These are phyloP conservation scores for Climacium dendroides DNA, from an alignment of 225 moss, liverwort and hornwort genomes.

Conservation along the genomic window DNA sequence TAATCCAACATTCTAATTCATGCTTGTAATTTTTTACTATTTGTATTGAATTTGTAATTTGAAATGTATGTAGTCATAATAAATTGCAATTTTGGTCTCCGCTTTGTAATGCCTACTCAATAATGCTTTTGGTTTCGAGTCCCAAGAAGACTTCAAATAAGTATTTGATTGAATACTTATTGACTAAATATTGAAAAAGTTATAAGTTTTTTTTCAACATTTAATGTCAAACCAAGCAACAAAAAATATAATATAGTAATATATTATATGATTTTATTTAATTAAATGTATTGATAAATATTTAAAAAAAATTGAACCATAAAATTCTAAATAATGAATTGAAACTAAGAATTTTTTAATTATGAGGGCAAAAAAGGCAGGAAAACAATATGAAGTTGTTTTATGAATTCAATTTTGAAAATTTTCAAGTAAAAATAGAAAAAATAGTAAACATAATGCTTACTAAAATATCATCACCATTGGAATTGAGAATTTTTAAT, in stretches of 20 bases:
- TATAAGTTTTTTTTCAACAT: background rate
- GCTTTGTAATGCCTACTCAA: too few relatives aligned
- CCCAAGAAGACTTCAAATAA: too few relatives aligned
- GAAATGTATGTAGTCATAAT: too few relatives aligned
- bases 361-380: fast-evolving
- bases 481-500: background rate
- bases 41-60: too few relatives aligned
- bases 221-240: background rate
- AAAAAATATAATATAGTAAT: background rate
- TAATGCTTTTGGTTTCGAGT: too few relatives aligned
- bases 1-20: too few relatives aligned
- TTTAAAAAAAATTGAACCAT: fast-evolving
- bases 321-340: background rate
- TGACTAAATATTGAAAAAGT: background rate
- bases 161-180: too few relatives aligned
- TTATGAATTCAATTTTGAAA: background rate
- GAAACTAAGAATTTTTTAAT: background rate
- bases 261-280: too few relatives aligned
- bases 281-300: background rate
- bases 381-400: background rate
- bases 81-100: too few relatives aligned
- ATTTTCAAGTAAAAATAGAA: background rate
- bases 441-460: fast-evolving
- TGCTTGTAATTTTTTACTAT: too few relatives aligned
- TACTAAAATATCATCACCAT: fast-evolving